Conservation (phyloP, 2,329 filamentous ascomycete genomes). For the Septoria linicola region DNA sequence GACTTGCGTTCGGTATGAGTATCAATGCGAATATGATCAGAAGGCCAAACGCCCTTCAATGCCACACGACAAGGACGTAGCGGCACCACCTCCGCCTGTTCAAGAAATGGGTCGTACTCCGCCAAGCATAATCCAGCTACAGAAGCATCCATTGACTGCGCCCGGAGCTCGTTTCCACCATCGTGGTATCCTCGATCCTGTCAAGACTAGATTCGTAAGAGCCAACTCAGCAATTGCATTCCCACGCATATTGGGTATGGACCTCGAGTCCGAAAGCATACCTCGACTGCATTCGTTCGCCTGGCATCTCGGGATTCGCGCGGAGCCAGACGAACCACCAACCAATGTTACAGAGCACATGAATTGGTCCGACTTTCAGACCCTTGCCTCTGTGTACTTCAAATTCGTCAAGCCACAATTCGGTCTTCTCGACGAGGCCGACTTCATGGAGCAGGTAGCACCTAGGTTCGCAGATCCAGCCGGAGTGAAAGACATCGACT, state of each 20-base stretch:
- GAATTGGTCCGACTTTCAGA: slow-evolving; percentile 34
- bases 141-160: slow-evolving; percentile 37
- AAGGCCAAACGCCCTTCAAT: slow-evolving; percentile 32
- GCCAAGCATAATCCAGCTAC: slow-evolving; percentile 35
- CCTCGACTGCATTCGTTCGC: slow-evolving; percentile 57
- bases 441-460: slow-evolving; percentile 34
- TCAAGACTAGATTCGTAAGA: slow-evolving; percentile 38
- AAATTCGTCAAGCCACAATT: slow-evolving; percentile 54
- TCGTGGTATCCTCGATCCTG: slow-evolving; percentile 38
- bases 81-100: slow-evolving; percentile 27
- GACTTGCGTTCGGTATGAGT: slow-evolving; percentile 39
- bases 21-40: slow-evolving; percentile 38
- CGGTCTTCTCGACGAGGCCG: slow-evolving; percentile 47
- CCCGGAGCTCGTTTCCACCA: slow-evolving; percentile 39
- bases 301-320: slow-evolving; percentile 48
- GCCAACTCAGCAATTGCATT: slow-evolving; percentile 53
- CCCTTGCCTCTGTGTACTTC: slow-evolving; percentile 49
- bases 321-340: slow-evolving; percentile 30
- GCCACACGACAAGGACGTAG: slow-evolving; percentile 29
- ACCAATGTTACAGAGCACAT: slow-evolving; percentile 33
- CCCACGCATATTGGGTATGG: slow-evolving; percentile 53
- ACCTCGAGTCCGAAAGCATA: slow-evolving; percentile 54
- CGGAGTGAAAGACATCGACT: slow-evolving; percentile 44
- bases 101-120: slow-evolving; percentile 27
- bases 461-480: slow-evolving; percentile 30